phyloP scores from a whole-genome alignment of 2,329 filamentous ascomycete species.

The Kalmusia sp. region DNA sequence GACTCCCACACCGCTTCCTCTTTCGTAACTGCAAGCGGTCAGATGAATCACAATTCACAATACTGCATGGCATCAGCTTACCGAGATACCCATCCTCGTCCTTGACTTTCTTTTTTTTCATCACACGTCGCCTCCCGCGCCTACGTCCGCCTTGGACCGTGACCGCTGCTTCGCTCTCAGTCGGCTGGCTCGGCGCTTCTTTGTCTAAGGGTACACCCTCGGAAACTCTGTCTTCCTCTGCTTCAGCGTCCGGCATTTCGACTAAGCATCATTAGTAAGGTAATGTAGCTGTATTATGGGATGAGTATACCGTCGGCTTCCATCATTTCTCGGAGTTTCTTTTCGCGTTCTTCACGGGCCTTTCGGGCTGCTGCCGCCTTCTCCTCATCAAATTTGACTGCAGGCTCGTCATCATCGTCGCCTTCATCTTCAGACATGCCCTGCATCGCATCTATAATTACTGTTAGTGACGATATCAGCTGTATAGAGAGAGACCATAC shows the following conservation, averaged over 20 bases:
- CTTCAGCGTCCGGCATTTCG: slow-evolving; percentile 64
- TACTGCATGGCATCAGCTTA: slow-evolving; percentile 52
- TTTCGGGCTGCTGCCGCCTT: slow-evolving; percentile 47
- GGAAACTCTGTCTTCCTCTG: slow-evolving; percentile 38
- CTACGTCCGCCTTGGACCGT: slow-evolving; percentile 69
- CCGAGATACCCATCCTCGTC: slow-evolving; percentile 91
- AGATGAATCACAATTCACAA: slow-evolving; percentile 8
- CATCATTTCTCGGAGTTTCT: slow-evolving; percentile 76
- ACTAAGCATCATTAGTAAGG: slow-evolving; percentile 44
- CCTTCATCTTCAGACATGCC: slow-evolving; percentile 58
- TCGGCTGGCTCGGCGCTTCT: slow-evolving; percentile 23
- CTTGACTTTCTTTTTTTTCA: slow-evolving; percentile 85
- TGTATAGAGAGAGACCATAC: slow-evolving; percentile 35
- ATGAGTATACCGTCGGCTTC: slow-evolving; percentile 65
- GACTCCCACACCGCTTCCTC: slow-evolving; percentile 89
- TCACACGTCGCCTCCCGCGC: slow-evolving; percentile 78
- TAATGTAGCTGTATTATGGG: neutral
- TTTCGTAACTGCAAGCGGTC: slow-evolving; percentile 71
- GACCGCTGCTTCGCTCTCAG: slow-evolving; percentile 46
- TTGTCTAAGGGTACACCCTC: slow-evolving; percentile 45
- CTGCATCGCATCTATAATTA: slow-evolving; percentile 54
- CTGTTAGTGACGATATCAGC: slow-evolving; percentile 30
- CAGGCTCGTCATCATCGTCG: slow-evolving; percentile 37
- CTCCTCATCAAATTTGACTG: slow-evolving; percentile 38
- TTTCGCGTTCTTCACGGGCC: slow-evolving; percentile 68